These are phyloP conservation scores for Pichia nanzhaoensis DNA, from an alignment of 805 yeast genomes.

Conservation along the genomic window DNA sequence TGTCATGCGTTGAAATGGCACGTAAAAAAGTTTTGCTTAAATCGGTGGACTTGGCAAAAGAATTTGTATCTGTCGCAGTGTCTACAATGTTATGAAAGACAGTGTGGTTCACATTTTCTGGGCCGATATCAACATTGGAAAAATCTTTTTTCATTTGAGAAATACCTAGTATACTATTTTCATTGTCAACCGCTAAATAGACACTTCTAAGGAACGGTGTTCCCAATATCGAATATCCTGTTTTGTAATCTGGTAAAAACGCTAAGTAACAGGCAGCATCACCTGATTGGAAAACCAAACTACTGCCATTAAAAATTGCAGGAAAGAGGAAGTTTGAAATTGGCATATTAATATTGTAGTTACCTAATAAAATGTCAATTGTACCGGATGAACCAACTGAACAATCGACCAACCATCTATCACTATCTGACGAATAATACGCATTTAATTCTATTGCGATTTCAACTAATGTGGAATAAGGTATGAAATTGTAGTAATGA, in stretches of 20 bases:
- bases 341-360: constrained; percentile 43
- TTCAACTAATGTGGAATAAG: constrained; percentile 48
- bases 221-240: constrained; percentile 54
- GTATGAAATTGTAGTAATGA: constrained; percentile 42
- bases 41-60: too few species aligned
- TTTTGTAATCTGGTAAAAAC: constrained; percentile 39
- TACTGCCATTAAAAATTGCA: constrained; percentile 30
- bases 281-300: constrained; percentile 47
- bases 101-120: not conserved
- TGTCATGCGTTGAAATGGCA: too few species aligned
- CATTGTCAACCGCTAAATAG: constrained; percentile 61
- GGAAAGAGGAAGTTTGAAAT: constrained; percentile 39
- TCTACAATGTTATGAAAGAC: not conserved
- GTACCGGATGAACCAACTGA: constrained; percentile 43
- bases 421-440: constrained; percentile 39
- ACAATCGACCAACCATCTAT: constrained; percentile 61
- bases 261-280: constrained; percentile 49
- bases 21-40: too few species aligned
- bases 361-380: constrained; percentile 47
- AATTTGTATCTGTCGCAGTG: too few species aligned
- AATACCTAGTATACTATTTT: constrained; percentile 46
- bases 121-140: not conserved
- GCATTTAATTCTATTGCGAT: constrained; percentile 69
- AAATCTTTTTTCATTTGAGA: constrained; percentile 35
- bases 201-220: constrained; percentile 45